Base-by-base conservation (phyloP, 2,329 filamentous ascomycete genomes). In the Tolypocladium ophioglossoides region DNA sequence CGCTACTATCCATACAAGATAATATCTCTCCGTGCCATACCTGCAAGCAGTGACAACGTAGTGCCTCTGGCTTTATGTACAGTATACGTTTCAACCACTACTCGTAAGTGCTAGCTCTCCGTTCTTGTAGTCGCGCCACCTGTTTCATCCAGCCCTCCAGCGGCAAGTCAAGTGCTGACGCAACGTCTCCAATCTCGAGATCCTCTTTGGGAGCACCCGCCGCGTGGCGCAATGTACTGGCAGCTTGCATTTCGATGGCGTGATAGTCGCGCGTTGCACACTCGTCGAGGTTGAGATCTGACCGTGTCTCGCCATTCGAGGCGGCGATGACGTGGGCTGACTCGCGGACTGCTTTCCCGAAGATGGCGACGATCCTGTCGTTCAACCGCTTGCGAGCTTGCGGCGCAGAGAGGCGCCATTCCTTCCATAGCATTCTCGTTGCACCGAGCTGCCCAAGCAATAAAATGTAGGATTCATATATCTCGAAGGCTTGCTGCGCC, bases 401-500 rank as follows among this genome's bases (percentile, higher is more conserved):
- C 5, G 35, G 48, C 7, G 50, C 53, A 14, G 59, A 58, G 22
- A 54, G 51, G 34, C 54, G 63, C 61, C 64, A 64, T 58, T 70
- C 68, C 49, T 63, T 64, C 62, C 63, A 63, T 16, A 71, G 56
- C 30, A 63, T 68, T 39, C 65, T 57, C 10, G 61, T 55, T 7
- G 67, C 66, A 9, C 68, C 67, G 10, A 71, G 59, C 16, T 62
- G 60, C 7, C 65, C 66, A 20, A 71, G 56, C 6, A 67, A 56
- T 32, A 46, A 44, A 35, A 70, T 58, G 55, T 68, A 71, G 1
- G 58, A 53, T 24, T 53, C 53, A 52, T 65, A 68, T 18, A 64
- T 53, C 11, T 52, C 53, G 18, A 56, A 55, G 20, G 56, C 57
- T 30, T 46, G 37, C 22, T 50, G 51, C 4, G 49, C 35, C 12